Base-by-base conservation (phyloP, 1,284 basidiomycete genomes). In the Caloboletus inedulis region DNA sequence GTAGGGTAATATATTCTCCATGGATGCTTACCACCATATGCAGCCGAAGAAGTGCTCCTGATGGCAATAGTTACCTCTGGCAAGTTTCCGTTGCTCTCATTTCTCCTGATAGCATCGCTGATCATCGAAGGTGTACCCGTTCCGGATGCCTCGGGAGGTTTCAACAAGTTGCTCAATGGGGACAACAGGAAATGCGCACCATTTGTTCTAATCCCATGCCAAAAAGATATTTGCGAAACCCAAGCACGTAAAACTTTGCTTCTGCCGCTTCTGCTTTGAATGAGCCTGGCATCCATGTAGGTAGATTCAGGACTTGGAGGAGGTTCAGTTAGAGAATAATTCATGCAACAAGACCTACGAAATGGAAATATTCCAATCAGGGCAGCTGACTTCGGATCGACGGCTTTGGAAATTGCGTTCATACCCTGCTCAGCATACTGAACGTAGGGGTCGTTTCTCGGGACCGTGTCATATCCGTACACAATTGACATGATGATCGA, bases 401-500 rank as follows among this genome's bases (percentile, higher is more conserved):
- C 33, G 3, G 53, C 60, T 46, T 63, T 64, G 12, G 43, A 25
- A n/a, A 68, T 50, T 18, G 37, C 64, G 37, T 27, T 58, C 45
- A 54, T 36, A 25, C 64, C 66, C 29, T 47, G 43, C 39, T 68
- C 66, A 2, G 51, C 60, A 54, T 61, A 64, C 21, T 56, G 53
- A 6, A 65, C 52, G 23, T 59, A 62, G 9, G 62, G 62, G 16
- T 68, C 63, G 42, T 65, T 50, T 36, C 31, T 57, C 7, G 59
- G 60, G 18, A 47, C 42, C 4, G 52, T 47, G 27, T 67, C 47
- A 35, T 68, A 61, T 33, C 64, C 66, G 23, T 66, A 65, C 33
- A 67, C 53, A 25, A 65, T 54, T 23, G 66, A 59, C 63, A 68
- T 63, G 45, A 65, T 54, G 25, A 68, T 53, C 1, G 66, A 65